Evolutionary conservation across 306 rosid genomes (phyloP), one percentile per base, ranked within the genome.

Genomic region (Acacia confusa): DNA sequence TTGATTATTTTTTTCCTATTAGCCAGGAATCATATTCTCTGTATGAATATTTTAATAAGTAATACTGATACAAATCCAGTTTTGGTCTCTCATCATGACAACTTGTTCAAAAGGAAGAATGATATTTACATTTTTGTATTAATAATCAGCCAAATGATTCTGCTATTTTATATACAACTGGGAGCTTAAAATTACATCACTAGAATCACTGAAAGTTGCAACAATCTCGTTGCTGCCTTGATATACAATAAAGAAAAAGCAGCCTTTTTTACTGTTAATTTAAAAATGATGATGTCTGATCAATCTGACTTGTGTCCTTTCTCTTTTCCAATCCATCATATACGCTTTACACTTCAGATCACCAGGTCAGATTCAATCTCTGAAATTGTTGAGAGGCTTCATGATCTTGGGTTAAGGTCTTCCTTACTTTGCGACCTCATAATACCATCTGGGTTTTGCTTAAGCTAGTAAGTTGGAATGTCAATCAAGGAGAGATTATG

Each of bases 401-500:
- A 85, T 77, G 72, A 80, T 81, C 88, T 91, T 88, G 50, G 83
- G 88, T 65, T 84, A 85, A 74, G 90, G n/a, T 81, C 78, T 88
- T 89, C 81, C 78, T 88, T 88, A 81, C 90, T 89, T 38, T 78
- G 88, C 84, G 86, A 83, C 67, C 85, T 89, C 61, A 86, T 38
- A 55, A 75, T 82, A 76, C 89, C 91, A 52, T 84, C 78, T 74
- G 75, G 72, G 75, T 72, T 88, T 55, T 58, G 84, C 83, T 75
- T 82, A 2, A 24, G 76, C 45, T 85, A 13, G 7, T 4, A 16
- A 74, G 88, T 85, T 77, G 90, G 88, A 24, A 87, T 87, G 71
- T 86, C 92, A 82, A 34, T 86, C 92, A 82, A 40, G 78, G 9
- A 88, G 84, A 58, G 83, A 86, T 82, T 81, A 84, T 69, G 97